A percentile compares a stretch with the other conserved stretches of the same genome.
These are phyloP conservation scores for Drechslera avenae DNA, from an alignment of 2,329 filamentous ascomycete species.

Conservation along the genomic window DNA sequence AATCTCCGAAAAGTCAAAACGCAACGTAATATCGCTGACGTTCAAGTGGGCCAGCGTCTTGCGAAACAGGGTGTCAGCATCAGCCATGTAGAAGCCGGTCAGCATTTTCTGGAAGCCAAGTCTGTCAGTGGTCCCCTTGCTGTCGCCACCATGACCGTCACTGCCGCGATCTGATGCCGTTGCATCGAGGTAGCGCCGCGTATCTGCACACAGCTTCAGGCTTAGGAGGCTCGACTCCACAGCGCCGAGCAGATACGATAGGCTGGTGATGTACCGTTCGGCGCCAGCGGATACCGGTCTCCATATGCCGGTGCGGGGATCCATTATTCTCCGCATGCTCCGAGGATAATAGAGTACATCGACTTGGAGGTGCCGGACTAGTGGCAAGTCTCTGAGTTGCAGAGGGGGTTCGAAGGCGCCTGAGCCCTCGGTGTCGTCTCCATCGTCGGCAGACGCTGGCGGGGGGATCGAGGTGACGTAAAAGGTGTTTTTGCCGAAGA, in stretches of 20 bases:
- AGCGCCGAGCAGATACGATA: slow-evolving; percentile 20
- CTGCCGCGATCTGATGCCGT: neutral
- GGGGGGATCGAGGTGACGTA: slow-evolving; percentile 26
- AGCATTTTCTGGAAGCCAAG: slow-evolving; percentile 29
- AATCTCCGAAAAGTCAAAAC: slow-evolving; percentile 40
- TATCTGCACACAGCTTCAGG: slow-evolving; percentile 22
- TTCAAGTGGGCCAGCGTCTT: slow-evolving; percentile 22
- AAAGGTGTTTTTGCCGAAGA: slow-evolving; percentile 52
- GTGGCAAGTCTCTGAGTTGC: slow-evolving; percentile 21
- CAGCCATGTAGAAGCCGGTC: slow-evolving; percentile 32
- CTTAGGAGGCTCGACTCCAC: slow-evolving; percentile 16
- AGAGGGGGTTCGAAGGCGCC: slow-evolving; percentile 38
- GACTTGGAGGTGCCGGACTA: slow-evolving; percentile 34
- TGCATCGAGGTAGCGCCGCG: slow-evolving; percentile 12
- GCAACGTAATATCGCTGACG: slow-evolving; percentile 18
- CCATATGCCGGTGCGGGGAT: slow-evolving; percentile 17
- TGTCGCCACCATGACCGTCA: neutral
- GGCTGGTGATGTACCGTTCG: slow-evolving; percentile 28
- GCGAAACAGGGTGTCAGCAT: slow-evolving; percentile 23
- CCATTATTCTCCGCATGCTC: slow-evolving; percentile 6
- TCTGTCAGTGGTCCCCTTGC: slow-evolving; percentile 9
- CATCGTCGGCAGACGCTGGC: neutral
- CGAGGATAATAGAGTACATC: slow-evolving; percentile 36
- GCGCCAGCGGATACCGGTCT: slow-evolving; percentile 23
- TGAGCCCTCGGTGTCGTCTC: slow-evolving; percentile 10